Base-by-base conservation (phyloP, 2,329 filamentous ascomycete species). In the Fusarium tuaranense region DNA sequence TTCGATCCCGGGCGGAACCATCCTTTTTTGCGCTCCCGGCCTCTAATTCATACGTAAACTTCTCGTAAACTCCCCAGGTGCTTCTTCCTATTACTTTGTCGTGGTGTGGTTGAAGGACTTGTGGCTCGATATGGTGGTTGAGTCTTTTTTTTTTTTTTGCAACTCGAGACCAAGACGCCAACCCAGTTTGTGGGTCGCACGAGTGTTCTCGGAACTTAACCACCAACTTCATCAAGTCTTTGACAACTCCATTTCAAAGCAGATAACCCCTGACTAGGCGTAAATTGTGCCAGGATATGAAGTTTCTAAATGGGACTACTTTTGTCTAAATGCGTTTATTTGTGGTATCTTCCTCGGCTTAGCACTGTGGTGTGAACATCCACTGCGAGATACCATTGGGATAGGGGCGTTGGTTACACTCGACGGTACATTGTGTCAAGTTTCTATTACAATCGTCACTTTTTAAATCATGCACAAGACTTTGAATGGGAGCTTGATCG, bases 1-100 rank as follows among this genome's bases (percentile, higher is more conserved):
- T 77, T 77, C 75, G 34, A 77, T 71, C 75, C 75, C 75, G 75
- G 74, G 75, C 74, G 74, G 72, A 76, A 77, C 63, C 75, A 71
- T 22, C 53, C 55, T n/a, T 69, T 67, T 73, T 70, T 68, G 32
- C 30, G 12, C 12, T 7, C 41, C 25, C 7, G 5, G 14, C 9
- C 58, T 20, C n/a, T n/a, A 14, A 20, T 5, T 46, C 8, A 18
- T 18, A 16, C 4, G 16, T 20, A 13, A 14, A 53, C 18, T 5
- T 5, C 6, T 13, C 3, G 48, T 2, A 14, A 27, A 53, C 27
- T 8, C n/a, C 18, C n/a, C 4, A 12, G 6, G 7, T 20, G 18
- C 16, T n/a, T 46, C 18, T n/a, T 46, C 8, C 7, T 13, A 6
- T 34, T 48, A 13, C 48, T n/a, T 53, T 32, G 3, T 32, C 4